Conservation (phyloP, 2,329 filamentous ascomycete genomes). For the Blumeriella jaapii region DNA sequence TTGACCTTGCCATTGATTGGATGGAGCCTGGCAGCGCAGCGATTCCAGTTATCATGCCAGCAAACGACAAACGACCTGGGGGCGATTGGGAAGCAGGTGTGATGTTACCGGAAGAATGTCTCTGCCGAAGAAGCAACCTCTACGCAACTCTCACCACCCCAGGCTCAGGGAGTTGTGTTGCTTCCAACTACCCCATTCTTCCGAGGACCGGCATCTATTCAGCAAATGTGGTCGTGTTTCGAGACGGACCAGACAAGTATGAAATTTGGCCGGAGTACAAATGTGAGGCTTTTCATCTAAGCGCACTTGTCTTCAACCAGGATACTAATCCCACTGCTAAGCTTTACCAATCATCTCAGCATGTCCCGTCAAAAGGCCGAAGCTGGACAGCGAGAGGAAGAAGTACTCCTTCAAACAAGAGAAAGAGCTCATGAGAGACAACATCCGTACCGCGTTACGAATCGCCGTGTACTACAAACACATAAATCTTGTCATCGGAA, state of each 20-base stretch:
- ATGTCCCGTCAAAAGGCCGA: conserved; percentile 60
- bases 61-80: conserved; percentile 64
- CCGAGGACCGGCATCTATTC: conserved; percentile 60
- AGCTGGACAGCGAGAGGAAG: conserved; percentile 54
- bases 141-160: conserved; percentile 56
- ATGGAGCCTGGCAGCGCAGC: conserved; percentile 23
- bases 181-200: conserved; percentile 59
- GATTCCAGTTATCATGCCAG: conserved; percentile 32
- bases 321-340: conserved; percentile 10
- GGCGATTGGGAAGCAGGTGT: conserved; percentile 68
- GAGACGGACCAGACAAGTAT: conserved; percentile 53
- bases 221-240: conserved; percentile 57
- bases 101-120: conserved; percentile 57
- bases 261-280: conserved; percentile 42
- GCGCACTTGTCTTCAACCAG: neutral
- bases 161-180: conserved; percentile 35
- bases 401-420: conserved; percentile 64
- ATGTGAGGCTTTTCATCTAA: conserved; percentile 18
- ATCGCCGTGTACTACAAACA: conserved; percentile 54
- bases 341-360: conserved; percentile 63
- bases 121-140: conserved; percentile 64
- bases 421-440: conserved; percentile 59
- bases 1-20: conserved; percentile 50
- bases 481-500: conserved; percentile 47
- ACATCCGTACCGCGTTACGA: conserved; percentile 58